A percentile compares a stretch with the other conserved stretches of the same genome.
Evolutionary conservation across 2,329 filamentous ascomycete species (phyloP).

Genomic region (Calonectria pseudoreteaudii): DNA sequence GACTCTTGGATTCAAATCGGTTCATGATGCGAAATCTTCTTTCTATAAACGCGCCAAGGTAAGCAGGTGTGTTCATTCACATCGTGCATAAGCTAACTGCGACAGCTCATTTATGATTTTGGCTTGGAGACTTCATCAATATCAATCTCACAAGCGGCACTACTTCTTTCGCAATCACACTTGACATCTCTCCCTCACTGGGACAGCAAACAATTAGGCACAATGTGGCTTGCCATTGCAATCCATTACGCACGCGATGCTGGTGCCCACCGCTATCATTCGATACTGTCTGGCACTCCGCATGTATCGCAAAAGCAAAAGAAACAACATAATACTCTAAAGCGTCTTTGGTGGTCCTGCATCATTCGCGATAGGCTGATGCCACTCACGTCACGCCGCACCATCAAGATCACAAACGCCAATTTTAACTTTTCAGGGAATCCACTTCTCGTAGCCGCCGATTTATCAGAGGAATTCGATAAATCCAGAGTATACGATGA

Average conservation of each 20-base stretch:
- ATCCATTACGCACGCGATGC: conserved; percentile 42
- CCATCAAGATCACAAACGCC: conserved; percentile 23
- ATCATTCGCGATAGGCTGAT: conserved; percentile 38
- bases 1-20: conserved; percentile 36
- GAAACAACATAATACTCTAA: conserved; percentile 33
- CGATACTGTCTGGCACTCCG: conserved; percentile 9
- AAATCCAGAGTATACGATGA: conserved; percentile 22
- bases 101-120: conserved; percentile 40
- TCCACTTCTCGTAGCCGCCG: conserved; percentile 1
- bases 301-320: conserved; percentile 22
- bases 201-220: conserved; percentile 38
- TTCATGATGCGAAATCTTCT: conserved; percentile 38
- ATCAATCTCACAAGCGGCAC: conserved; percentile 38
- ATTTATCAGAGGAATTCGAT: conserved; percentile 16
- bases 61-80: background rate
- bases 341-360: conserved; percentile 42
- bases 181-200: conserved; percentile 39
- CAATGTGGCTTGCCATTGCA: conserved; percentile 41
- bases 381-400: conserved; percentile 24
- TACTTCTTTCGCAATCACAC: conserved; percentile 38
- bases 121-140: conserved; percentile 37
- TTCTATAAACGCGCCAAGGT: conserved; percentile 42
- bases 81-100: background rate
- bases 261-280: conserved; percentile 39
- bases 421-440: conserved; percentile 23